phyloP scores from a whole-genome alignment of 495 filamentous ascomycete species.

The Penicillium goetzii region DNA sequence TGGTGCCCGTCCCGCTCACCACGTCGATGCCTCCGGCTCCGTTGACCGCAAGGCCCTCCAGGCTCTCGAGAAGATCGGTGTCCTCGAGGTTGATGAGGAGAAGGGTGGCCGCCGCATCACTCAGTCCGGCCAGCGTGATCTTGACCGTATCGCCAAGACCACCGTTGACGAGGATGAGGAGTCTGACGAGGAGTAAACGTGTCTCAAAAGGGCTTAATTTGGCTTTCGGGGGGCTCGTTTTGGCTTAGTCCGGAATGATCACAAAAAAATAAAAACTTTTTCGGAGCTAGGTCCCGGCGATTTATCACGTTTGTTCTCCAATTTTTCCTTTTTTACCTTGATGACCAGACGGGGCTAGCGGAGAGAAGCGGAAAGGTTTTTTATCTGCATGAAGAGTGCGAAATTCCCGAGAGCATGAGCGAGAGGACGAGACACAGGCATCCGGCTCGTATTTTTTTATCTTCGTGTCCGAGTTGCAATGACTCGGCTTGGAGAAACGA shows the following conservation, averaged over 20 bases:
- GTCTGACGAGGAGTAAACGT: slow-evolving; percentile 56
- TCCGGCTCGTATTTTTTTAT: slow-evolving; percentile 9
- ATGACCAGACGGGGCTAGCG: slow-evolving; percentile 41
- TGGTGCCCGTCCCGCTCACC: slow-evolving; percentile 85
- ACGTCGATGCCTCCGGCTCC: slow-evolving; percentile 91
- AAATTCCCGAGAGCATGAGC: slow-evolving; percentile 34
- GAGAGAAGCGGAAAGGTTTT: slow-evolving; percentile 26
- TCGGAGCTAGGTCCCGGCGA: slow-evolving; percentile 39
- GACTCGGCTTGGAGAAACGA: slow-evolving; percentile 14
- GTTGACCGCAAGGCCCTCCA: slow-evolving; percentile 97
- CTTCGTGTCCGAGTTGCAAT: slow-evolving; percentile 16
- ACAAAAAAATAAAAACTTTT: slow-evolving; percentile 33
- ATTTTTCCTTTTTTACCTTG: slow-evolving; percentile 30
- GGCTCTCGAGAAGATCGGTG: slow-evolving; percentile 97
- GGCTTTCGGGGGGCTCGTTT: slow-evolving; percentile 36
- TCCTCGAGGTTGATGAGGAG: slow-evolving; percentile 94
- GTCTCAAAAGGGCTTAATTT: slow-evolving; percentile 42
- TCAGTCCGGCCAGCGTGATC: slow-evolving; percentile 95
- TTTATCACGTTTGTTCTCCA: slow-evolving; percentile 33
- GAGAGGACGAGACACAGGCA: slow-evolving; percentile 34
- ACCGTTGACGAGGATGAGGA: slow-evolving; percentile 58
- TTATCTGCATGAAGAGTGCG: slow-evolving; percentile 35
- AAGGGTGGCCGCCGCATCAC: slow-evolving; percentile 97
- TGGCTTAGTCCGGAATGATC: slow-evolving; percentile 36
- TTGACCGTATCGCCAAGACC: slow-evolving; percentile 79